Base-by-base conservation (phyloP, 2,329 filamentous ascomycete genomes). In the Colletotrichum sp. region DNA sequence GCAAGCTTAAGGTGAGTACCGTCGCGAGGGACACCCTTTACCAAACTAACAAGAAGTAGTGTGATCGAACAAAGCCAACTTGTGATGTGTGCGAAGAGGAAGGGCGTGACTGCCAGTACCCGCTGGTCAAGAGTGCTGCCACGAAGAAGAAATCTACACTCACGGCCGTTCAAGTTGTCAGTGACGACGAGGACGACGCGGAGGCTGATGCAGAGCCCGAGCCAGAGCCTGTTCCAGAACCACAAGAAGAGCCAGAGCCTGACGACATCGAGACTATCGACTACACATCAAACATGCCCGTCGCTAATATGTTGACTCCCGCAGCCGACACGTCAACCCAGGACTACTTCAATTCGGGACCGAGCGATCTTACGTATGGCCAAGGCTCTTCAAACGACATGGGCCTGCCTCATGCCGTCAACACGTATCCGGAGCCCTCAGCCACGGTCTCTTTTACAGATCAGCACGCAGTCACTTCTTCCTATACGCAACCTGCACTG, bases 41-140 rank as follows among this genome's bases (percentile, higher is more conserved):
- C 34, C 6, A 24, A 60, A 66, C 76, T 84, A 70, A 84, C 75
- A 12, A 16, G 4, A 22, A 13, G 16, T 26, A 88, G 86, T 89
- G 88, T 60, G 83, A 86, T 13, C 85, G 82, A 63, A 83, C 84
- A 57, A 83, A 81, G 52, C 87, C 87, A 6, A 79, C 79, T 2
- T 89, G 88, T 75, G 80, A 80, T 8, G 82, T 83, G 48, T 89
- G 88, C 30, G 70, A 81, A 26, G 77, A 79, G 8, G 72, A 79
- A 7, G 82, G 82, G 1, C 72, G 80, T 7, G 75, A 77, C 9
- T 89, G 88, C 75, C 81, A 85, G 64, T 89, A 88, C 77, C 81
- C 86, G 26, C 78, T 82, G n/a, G 80, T 81, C 15, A 84, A 81
- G 52, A 75, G 44, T 22, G 59, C 59, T 63, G 30, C 30, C n/a